Evolutionary conservation across 495 filamentous ascomycete species (phyloP).

Genomic region (Ascodesmis nigricans): DNA sequence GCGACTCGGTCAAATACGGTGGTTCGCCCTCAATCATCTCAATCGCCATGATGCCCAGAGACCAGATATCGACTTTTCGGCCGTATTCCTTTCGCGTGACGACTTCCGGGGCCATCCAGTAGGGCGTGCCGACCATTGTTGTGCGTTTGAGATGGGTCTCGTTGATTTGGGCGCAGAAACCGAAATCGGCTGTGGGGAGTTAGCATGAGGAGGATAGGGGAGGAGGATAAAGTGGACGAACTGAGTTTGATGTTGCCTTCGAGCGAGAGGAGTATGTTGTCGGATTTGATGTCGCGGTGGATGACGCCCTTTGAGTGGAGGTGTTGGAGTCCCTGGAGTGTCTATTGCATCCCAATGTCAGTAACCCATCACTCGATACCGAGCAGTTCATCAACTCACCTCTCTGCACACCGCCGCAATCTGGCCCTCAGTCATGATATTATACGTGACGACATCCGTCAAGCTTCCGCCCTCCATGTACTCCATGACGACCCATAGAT

Average conservation of each 20-base stretch:
- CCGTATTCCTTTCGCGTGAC: slow-evolving; percentile 96
- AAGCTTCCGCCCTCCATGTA: slow-evolving; percentile 97
- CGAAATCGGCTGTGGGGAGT: slow-evolving; percentile 59
- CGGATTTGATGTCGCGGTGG: slow-evolving; percentile 95
- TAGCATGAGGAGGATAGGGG: slow-evolving; percentile 5
- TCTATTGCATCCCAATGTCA: slow-evolving; percentile 26
- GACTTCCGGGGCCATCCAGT: slow-evolving; percentile 99
- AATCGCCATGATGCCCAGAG: slow-evolving; percentile 97
- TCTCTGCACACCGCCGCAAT: slow-evolving; percentile 91
- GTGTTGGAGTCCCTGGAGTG: slow-evolving; percentile 76
- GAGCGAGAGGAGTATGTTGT: slow-evolving; percentile 86
- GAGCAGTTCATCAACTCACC: too few species aligned
- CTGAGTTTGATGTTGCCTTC: slow-evolving; percentile 96
- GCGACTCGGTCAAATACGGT: slow-evolving; percentile 87
- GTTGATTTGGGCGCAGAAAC: slow-evolving; percentile 97
- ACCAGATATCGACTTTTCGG: slow-evolving; percentile 97
- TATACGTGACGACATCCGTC: slow-evolving; percentile 96
- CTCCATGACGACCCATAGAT: slow-evolving; percentile 98
- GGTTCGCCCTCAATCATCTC: slow-evolving; percentile 99
- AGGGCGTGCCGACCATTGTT: slow-evolving; percentile 97
- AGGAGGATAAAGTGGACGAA: slow-evolving; percentile 28
- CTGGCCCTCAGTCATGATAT: slow-evolving; percentile 94
- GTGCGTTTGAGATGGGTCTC: slow-evolving; percentile 91
- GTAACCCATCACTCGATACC: slow-evolving; percentile 11
- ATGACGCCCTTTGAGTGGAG: slow-evolving; percentile 95